These are phyloP conservation scores for Melocanna baccifera DNA, from an alignment of 176 grass and related monocot species.

Conservation along the genomic window DNA sequence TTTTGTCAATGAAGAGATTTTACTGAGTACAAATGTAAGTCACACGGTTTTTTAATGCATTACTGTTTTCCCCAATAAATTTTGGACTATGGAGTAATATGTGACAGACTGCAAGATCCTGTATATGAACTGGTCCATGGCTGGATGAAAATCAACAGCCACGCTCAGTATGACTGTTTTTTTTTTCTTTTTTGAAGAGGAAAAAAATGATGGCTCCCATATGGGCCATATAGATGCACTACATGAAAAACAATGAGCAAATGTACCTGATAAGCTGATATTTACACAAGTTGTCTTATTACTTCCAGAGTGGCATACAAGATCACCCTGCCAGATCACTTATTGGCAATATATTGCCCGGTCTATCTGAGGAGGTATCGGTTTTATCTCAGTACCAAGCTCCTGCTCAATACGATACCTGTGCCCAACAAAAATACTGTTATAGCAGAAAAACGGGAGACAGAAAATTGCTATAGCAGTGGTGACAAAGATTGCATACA, in stretches of 20 bases:
- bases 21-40: not conserved
- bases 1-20: not conserved
- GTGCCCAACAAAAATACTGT: not conserved
- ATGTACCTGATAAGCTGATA: conserved; percentile 67
- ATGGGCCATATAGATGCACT: not conserved
- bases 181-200: not conserved
- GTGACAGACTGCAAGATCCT: not conserved
- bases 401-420: conserved; percentile 90
- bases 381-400: conserved; percentile 94
- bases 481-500: conserved; percentile 44
- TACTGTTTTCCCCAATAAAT: not conserved
- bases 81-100: not conserved
- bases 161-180: not conserved
- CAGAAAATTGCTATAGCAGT: not conserved
- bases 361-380: conserved; percentile 89
- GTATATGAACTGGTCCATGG: not conserved
- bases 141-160: not conserved
- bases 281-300: conserved; percentile 63
- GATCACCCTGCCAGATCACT: conserved; percentile 35
- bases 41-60: not conserved
- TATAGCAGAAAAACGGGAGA: not conserved
- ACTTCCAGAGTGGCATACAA: conserved; percentile 41
- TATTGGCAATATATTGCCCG: conserved; percentile 77
- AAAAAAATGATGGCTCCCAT: not conserved
- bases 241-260: conserved; percentile 7